phyloP scores from a whole-genome alignment of 805 yeast species.

The Kuraishia cidri region DNA sequence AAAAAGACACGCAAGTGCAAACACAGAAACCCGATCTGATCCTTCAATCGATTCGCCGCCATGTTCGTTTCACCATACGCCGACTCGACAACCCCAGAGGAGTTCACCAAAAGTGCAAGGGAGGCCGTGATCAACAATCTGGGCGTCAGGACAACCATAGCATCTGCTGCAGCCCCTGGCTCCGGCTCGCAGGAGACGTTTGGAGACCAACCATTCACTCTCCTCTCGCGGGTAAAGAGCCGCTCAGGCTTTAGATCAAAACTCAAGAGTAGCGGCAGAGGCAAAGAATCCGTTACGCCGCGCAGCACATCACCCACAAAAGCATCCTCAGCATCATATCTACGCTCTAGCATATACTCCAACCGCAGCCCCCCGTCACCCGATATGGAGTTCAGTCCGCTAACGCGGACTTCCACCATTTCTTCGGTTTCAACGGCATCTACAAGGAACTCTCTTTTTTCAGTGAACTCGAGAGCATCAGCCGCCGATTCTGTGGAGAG shows the following conservation, averaged over 20 bases:
- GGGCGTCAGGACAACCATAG: neutral
- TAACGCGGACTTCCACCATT: constrained; percentile 1
- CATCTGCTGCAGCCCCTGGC: neutral
- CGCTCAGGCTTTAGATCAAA: too few relatives aligned
- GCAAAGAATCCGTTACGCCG: constrained; percentile 2
- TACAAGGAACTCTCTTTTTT: neutral
- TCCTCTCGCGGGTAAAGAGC: too few relatives aligned
- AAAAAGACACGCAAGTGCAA: too few relatives aligned
- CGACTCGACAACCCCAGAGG: constrained; percentile 9
- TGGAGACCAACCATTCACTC: too few relatives aligned
- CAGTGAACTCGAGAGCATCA: too few relatives aligned
- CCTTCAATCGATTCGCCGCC: too few relatives aligned
- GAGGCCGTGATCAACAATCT: constrained; percentile 12
- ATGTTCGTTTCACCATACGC: constrained; percentile 1
- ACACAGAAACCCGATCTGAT: too few relatives aligned
- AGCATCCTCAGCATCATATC: constrained; percentile 1
- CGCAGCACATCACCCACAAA: too few relatives aligned
- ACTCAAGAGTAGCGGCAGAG: constrained; percentile 3
- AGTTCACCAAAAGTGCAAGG: constrained; percentile 16
- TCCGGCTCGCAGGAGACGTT: constrained; percentile 1
- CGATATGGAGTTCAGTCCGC: neutral
- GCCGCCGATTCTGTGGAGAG: neutral
- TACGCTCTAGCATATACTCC: constrained; percentile 1
- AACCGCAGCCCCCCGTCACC: neutral
- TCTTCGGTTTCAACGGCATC: neutral